Conservation (phyloP, 2,329 filamentous ascomycete genomes). For the Diaporthe sp. region DNA sequence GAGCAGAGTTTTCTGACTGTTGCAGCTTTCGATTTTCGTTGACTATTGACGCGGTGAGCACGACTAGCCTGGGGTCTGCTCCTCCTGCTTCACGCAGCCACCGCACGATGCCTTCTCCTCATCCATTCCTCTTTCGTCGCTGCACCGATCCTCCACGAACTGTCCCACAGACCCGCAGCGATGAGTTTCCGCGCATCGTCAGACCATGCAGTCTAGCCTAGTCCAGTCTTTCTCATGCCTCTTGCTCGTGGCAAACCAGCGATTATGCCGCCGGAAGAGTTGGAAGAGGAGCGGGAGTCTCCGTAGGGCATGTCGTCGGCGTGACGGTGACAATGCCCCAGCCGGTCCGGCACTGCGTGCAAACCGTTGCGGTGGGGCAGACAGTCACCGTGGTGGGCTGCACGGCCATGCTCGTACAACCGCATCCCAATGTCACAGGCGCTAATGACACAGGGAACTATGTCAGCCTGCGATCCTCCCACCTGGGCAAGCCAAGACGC, state of each 20-base stretch:
- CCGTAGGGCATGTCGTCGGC: neutral
- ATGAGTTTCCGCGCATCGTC: neutral
- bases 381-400: conserved; percentile 22
- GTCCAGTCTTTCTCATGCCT: no score
- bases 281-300: neutral
- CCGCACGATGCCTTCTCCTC: neutral
- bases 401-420: conserved; percentile 4
- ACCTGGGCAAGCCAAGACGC: neutral
- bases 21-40: neutral
- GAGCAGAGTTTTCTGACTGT: neutral
- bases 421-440: conserved; percentile 8
- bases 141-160: neutral
- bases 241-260: neutral
- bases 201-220: neutral
- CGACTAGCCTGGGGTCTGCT: neutral
- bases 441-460: neutral
- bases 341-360: conserved; percentile 14
- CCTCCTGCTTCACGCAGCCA: neutral
- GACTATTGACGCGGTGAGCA: conserved; percentile 5
- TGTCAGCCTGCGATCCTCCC: neutral
- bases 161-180: neutral
- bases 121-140: neutral
- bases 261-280: neutral
- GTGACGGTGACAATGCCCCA: conserved; percentile 24
- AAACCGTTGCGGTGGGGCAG: conserved; percentile 16